Evolutionary conservation across 164 flowering plant genomes (phyloP).

Genomic region (Nelumbo lutea): DNA sequence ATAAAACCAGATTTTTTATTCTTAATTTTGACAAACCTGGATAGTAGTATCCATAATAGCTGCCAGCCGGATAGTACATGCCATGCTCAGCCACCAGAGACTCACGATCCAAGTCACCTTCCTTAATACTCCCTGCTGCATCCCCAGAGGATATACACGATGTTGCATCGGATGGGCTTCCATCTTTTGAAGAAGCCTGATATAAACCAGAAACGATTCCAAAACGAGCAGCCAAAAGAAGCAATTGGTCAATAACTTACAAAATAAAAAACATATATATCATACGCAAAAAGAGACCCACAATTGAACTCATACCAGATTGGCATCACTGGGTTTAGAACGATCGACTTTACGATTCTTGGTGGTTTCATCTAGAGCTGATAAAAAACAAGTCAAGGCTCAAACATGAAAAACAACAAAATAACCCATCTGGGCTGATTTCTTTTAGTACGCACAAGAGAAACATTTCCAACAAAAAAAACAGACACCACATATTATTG

Average conservation of each 20-base stretch:
- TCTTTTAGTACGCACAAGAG: neutral
- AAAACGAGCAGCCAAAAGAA: neutral
- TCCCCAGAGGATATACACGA: slow-evolving; percentile 45
- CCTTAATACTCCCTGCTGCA: slow-evolving; percentile 30
- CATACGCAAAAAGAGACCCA: neutral
- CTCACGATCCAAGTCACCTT: slow-evolving; percentile 33
- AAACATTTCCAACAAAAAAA: neutral
- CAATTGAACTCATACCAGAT: slow-evolving; percentile 16
- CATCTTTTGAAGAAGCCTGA: slow-evolving; percentile 31
- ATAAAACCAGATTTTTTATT: neutral
- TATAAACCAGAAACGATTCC: neutral
- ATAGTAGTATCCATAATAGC: slow-evolving; percentile 47
- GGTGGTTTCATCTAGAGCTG: slow-evolving; percentile 36
- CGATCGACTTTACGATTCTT: slow-evolving; percentile 34
- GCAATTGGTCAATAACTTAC: neutral
- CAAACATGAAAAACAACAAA: neutral
- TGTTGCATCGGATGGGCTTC: slow-evolving; percentile 35
- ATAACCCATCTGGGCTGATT: neutral
- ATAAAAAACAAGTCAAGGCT: slow-evolving; percentile 20
- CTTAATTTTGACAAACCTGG: slow-evolving; percentile 32
- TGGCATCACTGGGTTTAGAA: slow-evolving; percentile 21
- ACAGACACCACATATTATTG: neutral
- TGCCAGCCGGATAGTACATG: slow-evolving; percentile 22
- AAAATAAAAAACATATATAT: neutral
- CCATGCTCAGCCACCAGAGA: slow-evolving; percentile 28